Evolutionary conservation across 2,329 filamentous ascomycete genomes (phyloP).

Genomic region (Monosporascus sp.): DNA sequence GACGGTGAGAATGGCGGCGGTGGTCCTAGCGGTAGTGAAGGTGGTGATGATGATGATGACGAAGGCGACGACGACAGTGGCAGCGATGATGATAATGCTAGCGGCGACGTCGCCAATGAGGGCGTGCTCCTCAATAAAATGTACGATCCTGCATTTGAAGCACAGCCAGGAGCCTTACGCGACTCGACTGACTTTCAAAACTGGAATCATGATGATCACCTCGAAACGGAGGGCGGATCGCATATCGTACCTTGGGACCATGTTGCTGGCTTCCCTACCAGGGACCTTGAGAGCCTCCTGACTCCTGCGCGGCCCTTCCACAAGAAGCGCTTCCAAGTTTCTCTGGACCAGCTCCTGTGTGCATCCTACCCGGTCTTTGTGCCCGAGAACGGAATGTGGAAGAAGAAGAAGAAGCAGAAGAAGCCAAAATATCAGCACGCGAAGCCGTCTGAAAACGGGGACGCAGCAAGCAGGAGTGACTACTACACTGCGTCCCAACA

Average conservation of each 20-base stretch:
- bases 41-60: slow-evolving; percentile 28
- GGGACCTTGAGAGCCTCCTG: slow-evolving; percentile 73
- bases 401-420: slow-evolving; percentile 53
- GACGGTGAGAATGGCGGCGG: slow-evolving; percentile 32
- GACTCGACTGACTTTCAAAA: slow-evolving; percentile 35
- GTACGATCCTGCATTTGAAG: slow-evolving; percentile 29
- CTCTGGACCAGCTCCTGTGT: slow-evolving; percentile 72
- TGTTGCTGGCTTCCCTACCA: slow-evolving; percentile 67
- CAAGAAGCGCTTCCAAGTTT: slow-evolving; percentile 77
- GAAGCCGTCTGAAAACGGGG: slow-evolving; percentile 20
- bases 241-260: slow-evolving; percentile 65
- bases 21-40: slow-evolving; percentile 35
- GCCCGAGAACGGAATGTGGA: slow-evolving; percentile 71
- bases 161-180: slow-evolving; percentile 22
- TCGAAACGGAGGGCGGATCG: slow-evolving; percentile 48
- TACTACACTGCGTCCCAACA: slow-evolving; percentile 8
- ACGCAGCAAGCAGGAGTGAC: slow-evolving; percentile 14
- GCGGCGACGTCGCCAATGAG: slow-evolving; percentile 40
- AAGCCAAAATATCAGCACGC: slow-evolving; percentile 26
- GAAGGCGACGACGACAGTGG: slow-evolving; percentile 29
- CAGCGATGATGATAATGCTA: slow-evolving; percentile 40
- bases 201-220: slow-evolving; percentile 49
- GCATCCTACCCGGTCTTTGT: slow-evolving; percentile 81
- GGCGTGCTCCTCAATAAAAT: slow-evolving; percentile 45
- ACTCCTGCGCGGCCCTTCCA: slow-evolving; percentile 72